Conservation (phyloP, 495 filamentous ascomycete species). For the Coniosporium apollinis region DNA sequence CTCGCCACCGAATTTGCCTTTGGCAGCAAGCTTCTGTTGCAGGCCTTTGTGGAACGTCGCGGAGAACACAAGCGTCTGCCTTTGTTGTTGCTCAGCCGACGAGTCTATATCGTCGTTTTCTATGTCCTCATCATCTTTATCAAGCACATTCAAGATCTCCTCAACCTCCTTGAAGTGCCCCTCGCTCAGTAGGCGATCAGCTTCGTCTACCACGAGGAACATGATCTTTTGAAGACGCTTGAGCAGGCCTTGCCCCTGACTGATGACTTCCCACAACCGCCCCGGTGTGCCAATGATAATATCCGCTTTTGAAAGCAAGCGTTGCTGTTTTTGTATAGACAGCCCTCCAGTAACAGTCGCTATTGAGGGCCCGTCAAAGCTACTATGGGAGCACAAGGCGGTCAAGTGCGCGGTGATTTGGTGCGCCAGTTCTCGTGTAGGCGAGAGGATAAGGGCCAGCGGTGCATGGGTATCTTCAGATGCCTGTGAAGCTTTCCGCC, state of each 20-base stretch:
- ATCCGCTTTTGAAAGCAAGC: conserved; percentile 57
- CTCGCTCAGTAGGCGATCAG: conserved; percentile 79
- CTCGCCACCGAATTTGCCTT: conserved; percentile 38
- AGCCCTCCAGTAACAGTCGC: conserved; percentile 80
- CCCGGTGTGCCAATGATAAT: conserved; percentile 88
- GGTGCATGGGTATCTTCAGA: conserved; percentile 27
- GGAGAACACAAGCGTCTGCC: conserved; percentile 91
- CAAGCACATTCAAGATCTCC: conserved; percentile 63
- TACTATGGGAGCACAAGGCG: conserved; percentile 42
- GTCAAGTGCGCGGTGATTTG: conserved; percentile 72
- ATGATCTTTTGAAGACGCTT: conserved; percentile 49
- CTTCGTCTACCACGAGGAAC: conserved; percentile 87
- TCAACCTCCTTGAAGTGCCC: conserved; percentile 90
- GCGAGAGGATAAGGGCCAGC: conserved; percentile 77
- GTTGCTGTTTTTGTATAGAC: conserved; percentile 81
- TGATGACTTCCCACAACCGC: conserved; percentile 84
- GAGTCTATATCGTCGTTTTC: conserved; percentile 21
- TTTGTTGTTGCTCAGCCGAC: conserved; percentile 11
- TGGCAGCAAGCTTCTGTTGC: conserved; percentile 77
- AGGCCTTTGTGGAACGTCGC: conserved; percentile 84
- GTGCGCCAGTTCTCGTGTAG: conserved; percentile 84
- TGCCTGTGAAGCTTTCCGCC: conserved; percentile 17
- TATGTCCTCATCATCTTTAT: conserved; percentile 33
- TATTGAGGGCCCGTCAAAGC: conserved; percentile 44
- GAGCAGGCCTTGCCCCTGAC: conserved; percentile 41